Conservation (phyloP, 2,329 filamentous ascomycete species). For the Teratosphaeria pseudoeucalypti region DNA sequence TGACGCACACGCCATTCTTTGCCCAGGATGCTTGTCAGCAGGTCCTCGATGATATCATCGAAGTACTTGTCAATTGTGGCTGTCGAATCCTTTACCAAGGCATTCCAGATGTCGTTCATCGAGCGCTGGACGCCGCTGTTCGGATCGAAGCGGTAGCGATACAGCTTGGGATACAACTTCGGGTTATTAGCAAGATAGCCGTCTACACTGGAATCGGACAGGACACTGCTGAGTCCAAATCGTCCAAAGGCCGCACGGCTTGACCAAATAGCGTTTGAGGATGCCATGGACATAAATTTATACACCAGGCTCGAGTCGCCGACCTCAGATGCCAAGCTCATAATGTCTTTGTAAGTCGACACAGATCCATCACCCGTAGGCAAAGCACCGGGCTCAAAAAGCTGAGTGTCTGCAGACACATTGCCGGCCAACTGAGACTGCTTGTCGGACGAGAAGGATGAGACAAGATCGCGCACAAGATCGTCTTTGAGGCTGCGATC, state of each 20-base stretch:
- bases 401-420: slow-evolving; percentile 79
- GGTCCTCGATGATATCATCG: slow-evolving; percentile 76
- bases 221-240: slow-evolving; percentile 83
- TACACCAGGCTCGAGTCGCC: slow-evolving; percentile 95
- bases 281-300: slow-evolving; percentile 94
- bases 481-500: slow-evolving; percentile 70
- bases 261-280: slow-evolving; percentile 93
- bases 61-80: slow-evolving; percentile 71
- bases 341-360: slow-evolving; percentile 95
- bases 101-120: slow-evolving; percentile 97
- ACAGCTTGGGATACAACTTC: slow-evolving; percentile 91
- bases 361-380: slow-evolving; percentile 85
- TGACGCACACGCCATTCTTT: slow-evolving; percentile 90
- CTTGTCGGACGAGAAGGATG: slow-evolving; percentile 69
- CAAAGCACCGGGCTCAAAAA: slow-evolving; percentile 83
- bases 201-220: slow-evolving; percentile 67
- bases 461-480: slow-evolving; percentile 76
- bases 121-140: slow-evolving; percentile 86
- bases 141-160: slow-evolving; percentile 87
- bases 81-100: slow-evolving; percentile 80
- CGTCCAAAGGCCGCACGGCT: slow-evolving; percentile 92
- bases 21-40: slow-evolving; percentile 75
- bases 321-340: slow-evolving; percentile 89
- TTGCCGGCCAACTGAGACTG: slow-evolving; percentile 60
- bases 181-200: slow-evolving; percentile 68